Evolutionary conservation across 2,329 filamentous ascomycete genomes (phyloP), one percentile per base, ranked within the genome.

Genomic region (Alternaria sp.): DNA sequence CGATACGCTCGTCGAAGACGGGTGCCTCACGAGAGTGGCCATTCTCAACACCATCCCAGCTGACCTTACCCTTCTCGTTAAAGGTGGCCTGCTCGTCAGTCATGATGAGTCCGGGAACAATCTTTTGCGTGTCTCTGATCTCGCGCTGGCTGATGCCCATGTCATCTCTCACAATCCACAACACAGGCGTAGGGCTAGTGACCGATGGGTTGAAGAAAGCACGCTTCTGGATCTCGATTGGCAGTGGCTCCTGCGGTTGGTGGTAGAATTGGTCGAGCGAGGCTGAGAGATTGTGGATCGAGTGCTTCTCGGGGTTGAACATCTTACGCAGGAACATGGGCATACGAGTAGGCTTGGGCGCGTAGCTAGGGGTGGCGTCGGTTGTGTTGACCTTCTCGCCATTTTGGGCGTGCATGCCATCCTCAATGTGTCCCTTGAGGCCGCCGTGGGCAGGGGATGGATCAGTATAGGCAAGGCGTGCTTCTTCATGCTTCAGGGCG

Each of bases 141-240:
- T 83, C 81, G 43, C 81, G 73, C 62, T 75, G 74, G 4, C 74
- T 78, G 9, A 83, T 78, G 4, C 81, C 81, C 70, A 80, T 75
- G 14, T 76, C 74, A 59, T 84, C 82, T 14, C 70, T 70, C 1
- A 81, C 79, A 18, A 83, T 80, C 82, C 82, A 84, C 14, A 84
- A 59, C 14, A 78, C 77, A 2, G 81, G 81, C 1, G 77, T 79
- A 49, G 79, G 76, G 16, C 74, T 76, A 1, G 76, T 82, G 36
- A 84, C 75, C 0, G 79, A 79, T 2, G 81, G 82, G 49, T 81
- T 78, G 51, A 80, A 73, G 66, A 78, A 84, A 5, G 81, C 82
- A 42, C 79, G 76, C 56, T 78, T 75, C 39, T 75, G 74, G 36
- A 81, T 62, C 59, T 78, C 69, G 24, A 73, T 59, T 28, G 72